A percentile compares a stretch with the other conserved stretches of the same genome.
phyloP scores from a whole-genome alignment of 768 basidiomycete species.

The Dacryopinax primogenitus region DNA sequence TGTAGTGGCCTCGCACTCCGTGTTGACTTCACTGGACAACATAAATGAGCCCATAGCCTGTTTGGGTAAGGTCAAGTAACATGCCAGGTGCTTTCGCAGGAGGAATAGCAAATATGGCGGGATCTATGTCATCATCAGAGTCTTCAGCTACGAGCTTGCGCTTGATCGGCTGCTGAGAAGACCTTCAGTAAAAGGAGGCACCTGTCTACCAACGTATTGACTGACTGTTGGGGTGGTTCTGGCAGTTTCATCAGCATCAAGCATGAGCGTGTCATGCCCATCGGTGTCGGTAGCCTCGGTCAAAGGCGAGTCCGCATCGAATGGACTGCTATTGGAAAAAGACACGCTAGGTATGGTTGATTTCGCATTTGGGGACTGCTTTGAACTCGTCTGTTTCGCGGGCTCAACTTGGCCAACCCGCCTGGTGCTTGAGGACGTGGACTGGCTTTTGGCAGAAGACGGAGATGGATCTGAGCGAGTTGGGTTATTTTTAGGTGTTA shows the following conservation, averaged over 20 bases:
- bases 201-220: background rate
- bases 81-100: background rate
- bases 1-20: too few relatives aligned
- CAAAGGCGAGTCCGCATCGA: conserved; percentile 6
- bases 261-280: background rate
- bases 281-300: background rate
- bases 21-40: too few relatives aligned
- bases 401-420: background rate
- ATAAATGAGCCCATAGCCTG: too few relatives aligned
- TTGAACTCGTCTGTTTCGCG: background rate
- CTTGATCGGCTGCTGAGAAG: conserved; percentile 8
- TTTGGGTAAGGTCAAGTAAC: background rate
- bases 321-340: background rate
- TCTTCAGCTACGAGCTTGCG: conserved; percentile 14
- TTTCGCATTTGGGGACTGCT: background rate
- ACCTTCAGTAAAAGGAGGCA: background rate
- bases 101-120: background rate
- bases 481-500: background rate
- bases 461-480: background rate
- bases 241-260: background rate
- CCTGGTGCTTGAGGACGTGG: background rate
- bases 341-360: background rate
- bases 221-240: background rate
- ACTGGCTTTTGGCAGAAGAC: background rate
- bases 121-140: conserved; percentile 14